Base-by-base conservation (phyloP, 768 basidiomycete genomes). In the Naematelia encephala region DNA sequence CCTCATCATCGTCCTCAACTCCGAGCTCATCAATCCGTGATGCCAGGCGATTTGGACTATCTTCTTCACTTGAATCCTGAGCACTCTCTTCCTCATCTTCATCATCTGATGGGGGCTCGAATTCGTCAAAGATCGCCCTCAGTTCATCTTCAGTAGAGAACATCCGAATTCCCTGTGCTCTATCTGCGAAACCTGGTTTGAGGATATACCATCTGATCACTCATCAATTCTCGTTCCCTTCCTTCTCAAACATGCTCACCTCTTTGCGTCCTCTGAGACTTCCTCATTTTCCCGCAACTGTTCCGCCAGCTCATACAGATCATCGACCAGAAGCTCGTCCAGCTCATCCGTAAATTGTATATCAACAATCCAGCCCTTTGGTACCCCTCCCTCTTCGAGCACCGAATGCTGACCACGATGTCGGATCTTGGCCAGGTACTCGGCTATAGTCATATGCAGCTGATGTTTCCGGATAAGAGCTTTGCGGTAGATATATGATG, bases 181-280 rank as follows among this genome's bases (percentile, higher is more conserved):
- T 84, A 79, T 98, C 93, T 1, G 92, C 87, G 89, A 99, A 94
- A 16, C 91, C 90, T 47, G 96, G 93, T 79, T 99, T 99, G 52
- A 99, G 79, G 61, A 99, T 94, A 84, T 87, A 98, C 94, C 94
- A 97, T 51, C 72, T 75, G 25, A 8, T 1, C 16, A 30, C 30
- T 39, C 28, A 3, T 57, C 51, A 57, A 4, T 30, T 5, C 25
- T 29, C 50, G 27, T 22, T 58, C 46, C 25, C 8, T 26, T 8
- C 25, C 46, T 8, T 19, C 46, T 10, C 10, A 47, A 8, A 21
- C 8, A 47, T 47, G n/a, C 70, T 52, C 55, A 70, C 68, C 66
- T 80, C 43, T 54, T 54, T 5, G 65, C 55, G 1, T 69, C 63
- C 21, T 73, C 73, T 26, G 65, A 63, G 19, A 54, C 51, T 1